Conservation (phyloP, 495 filamentous ascomycete species). For the Neurospora tetraspora region DNA sequence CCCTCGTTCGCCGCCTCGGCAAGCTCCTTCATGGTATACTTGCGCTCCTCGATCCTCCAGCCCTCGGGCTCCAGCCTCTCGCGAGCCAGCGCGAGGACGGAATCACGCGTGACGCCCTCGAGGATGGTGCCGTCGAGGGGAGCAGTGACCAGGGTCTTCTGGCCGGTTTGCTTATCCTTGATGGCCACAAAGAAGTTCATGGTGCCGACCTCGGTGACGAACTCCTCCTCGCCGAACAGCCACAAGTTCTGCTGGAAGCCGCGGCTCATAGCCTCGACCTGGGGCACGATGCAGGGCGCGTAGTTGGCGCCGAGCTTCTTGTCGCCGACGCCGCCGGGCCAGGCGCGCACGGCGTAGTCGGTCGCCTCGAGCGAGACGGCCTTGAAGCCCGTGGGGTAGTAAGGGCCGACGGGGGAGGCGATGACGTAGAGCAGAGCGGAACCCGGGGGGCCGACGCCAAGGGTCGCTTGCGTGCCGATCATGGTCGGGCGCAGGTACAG, state of each 20-base stretch:
- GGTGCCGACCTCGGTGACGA: slow-evolving; percentile 90
- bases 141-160: slow-evolving; percentile 83
- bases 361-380: slow-evolving; percentile 89
- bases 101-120: slow-evolving; percentile 87
- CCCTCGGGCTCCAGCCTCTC: slow-evolving; percentile 77
- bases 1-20: slow-evolving; percentile 73
- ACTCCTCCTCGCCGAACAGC: slow-evolving; percentile 91
- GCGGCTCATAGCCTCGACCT: slow-evolving; percentile 75
- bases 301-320: slow-evolving; percentile 99
- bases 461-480: slow-evolving; percentile 90
- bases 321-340: slow-evolving; percentile 94
- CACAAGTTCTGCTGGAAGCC: slow-evolving; percentile 98
- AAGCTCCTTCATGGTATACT: slow-evolving; percentile 79
- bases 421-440: slow-evolving; percentile 89
- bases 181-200: slow-evolving; percentile 94
- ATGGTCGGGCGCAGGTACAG: slow-evolving; percentile 92
- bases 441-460: slow-evolving; percentile 84
- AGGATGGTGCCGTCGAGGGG: slow-evolving; percentile 96
- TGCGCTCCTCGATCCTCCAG: slow-evolving; percentile 79
- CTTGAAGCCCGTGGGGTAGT: slow-evolving; percentile 97
- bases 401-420: slow-evolving; percentile 92
- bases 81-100: slow-evolving; percentile 68
- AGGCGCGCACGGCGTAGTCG: slow-evolving; percentile 88
- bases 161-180: slow-evolving; percentile 68
- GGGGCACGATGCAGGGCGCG: slow-evolving; percentile 88